Evolutionary conservation across 2,329 filamentous ascomycete species (phyloP), one percentile per base, ranked within the genome.

Genomic region (Akanthomyces dipterigenus): DNA sequence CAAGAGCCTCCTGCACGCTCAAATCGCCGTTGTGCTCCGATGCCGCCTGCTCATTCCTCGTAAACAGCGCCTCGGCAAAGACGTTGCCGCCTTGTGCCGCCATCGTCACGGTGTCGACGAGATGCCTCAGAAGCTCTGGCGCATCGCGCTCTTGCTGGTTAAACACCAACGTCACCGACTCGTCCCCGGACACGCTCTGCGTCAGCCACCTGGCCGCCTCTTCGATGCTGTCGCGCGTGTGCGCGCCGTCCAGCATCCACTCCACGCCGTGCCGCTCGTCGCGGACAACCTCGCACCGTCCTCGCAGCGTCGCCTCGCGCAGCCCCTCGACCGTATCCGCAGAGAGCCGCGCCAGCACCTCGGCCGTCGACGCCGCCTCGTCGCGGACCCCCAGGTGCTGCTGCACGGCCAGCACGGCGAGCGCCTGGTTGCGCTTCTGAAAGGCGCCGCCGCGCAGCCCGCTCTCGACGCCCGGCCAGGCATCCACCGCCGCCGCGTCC

Each of bases 71-170:
- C 63, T 89, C 82, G 2, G 83, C 82, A 71, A 97, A 96, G 0
- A 77, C 64, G 73, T 68, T 58, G 2, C 45, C 74, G 67, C 63
- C 73, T 54, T 59, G 79, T 54, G 61, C 75, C 69, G 60, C 76
- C 68, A 59, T 72, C 69, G 57, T 55, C 12, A 90, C 76, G 2
- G 83, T 84, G 11, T 77, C 71, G 61, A 91, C 79, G 1, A 96
- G 77, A 0, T 80, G 81, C 36, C 75, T 76, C 2, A 93, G 82
- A 1, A 96, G 80, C 18, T 82, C 78, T 4, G 78, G 76, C 5
- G 90, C 89, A 69, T 96, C 87, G 36, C 92, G 85, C 11, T 91
- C 91, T 70, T 96, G 91, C 73, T 97, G 93, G 73, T 97, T 97
- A 80, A 98, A 98, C 53, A 98, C 82, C 50, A 98, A 77, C 0